A percentile compares a stretch with the other conserved stretches of the same genome.
phyloP scores from a whole-genome alignment of 1,284 basidiomycete genomes.

The Coniferiporia weirii region DNA sequence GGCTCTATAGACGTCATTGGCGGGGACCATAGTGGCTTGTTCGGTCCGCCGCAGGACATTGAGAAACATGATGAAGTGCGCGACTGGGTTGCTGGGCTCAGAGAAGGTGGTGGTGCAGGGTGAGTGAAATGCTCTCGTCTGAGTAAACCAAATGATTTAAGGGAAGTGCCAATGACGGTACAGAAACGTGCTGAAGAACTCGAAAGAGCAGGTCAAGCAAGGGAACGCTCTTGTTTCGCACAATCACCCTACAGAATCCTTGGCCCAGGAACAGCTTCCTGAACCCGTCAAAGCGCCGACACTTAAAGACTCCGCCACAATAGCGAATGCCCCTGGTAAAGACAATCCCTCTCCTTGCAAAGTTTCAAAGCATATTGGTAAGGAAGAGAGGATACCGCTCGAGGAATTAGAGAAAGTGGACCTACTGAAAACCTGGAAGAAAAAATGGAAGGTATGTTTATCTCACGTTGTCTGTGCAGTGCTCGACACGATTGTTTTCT shows the following conservation, averaged over 20 bases:
- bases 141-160: neutral
- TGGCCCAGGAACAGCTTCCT: neutral
- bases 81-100: conserved; percentile 13
- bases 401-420: neutral
- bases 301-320: neutral
- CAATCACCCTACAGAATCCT: neutral
- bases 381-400: neutral
- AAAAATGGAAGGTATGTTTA: conserved; percentile 2
- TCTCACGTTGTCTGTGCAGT: neutral
- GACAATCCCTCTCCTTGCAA: neutral
- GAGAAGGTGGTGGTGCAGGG: conserved; percentile 9
- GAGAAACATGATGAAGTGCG: conserved; percentile 11
- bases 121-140: neutral
- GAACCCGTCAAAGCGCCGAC: neutral
- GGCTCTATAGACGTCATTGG: conserved; percentile 6
- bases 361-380: neutral
- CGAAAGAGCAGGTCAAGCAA: neutral
- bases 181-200: conserved; percentile 14
- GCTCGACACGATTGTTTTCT: neutral
- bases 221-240: neutral
- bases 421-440: conserved; percentile 6
- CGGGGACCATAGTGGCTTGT: conserved; percentile 8
- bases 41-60: conserved; percentile 10
- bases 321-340: neutral
- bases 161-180: neutral